Evolutionary conservation across 768 basidiomycete species (phyloP).

Genomic region (Boletellus emodensis): DNA sequence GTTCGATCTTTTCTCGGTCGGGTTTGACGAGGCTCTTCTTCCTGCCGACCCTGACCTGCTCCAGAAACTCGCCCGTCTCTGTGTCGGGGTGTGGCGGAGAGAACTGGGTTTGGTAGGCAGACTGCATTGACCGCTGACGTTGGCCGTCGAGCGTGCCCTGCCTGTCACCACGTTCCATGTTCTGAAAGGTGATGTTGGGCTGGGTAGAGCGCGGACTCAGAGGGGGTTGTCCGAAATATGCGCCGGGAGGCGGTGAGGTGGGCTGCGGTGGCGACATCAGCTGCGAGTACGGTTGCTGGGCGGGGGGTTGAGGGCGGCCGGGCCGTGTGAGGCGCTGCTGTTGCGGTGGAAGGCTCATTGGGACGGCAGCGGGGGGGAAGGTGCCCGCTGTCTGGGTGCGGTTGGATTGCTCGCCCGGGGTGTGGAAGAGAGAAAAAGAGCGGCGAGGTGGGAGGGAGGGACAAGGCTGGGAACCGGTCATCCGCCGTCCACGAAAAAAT

Average conservation of each 20-base stretch:
- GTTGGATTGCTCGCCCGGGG: background rate
- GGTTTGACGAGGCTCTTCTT: slow-evolving; percentile 93
- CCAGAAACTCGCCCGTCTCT: slow-evolving; percentile 34
- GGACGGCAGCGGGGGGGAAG: background rate
- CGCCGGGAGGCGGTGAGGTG: slow-evolving; percentile 11
- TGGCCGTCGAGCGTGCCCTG: slow-evolving; percentile 52
- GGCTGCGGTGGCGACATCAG: slow-evolving; percentile 17
- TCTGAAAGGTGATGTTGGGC: slow-evolving; percentile 64
- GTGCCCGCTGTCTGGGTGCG: slow-evolving; percentile 3
- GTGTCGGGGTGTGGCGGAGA: slow-evolving; percentile 36
- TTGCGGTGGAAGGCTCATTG: slow-evolving; percentile 40
- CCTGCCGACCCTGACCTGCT: slow-evolving; percentile 55
- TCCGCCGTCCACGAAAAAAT: slow-evolving; percentile 6
- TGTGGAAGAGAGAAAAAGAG: slow-evolving; percentile 12
- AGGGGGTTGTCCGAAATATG: slow-evolving; percentile 18
- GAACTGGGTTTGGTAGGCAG: slow-evolving; percentile 45
- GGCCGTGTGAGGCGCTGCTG: slow-evolving; percentile 35
- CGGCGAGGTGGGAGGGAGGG: slow-evolving; percentile 11
- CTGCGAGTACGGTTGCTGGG: slow-evolving; percentile 19
- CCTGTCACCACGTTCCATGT: slow-evolving; percentile 66
- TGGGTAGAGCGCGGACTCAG: slow-evolving; percentile 17
- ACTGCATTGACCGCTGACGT: slow-evolving; percentile 44
- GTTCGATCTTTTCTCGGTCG: slow-evolving; percentile 95
- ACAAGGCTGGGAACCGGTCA: slow-evolving; percentile 15
- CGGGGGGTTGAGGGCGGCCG: slow-evolving; percentile 33